Evolutionary conservation across 2,329 filamentous ascomycete species (phyloP).

Genomic region (Berkeleyomyces basicola): DNA sequence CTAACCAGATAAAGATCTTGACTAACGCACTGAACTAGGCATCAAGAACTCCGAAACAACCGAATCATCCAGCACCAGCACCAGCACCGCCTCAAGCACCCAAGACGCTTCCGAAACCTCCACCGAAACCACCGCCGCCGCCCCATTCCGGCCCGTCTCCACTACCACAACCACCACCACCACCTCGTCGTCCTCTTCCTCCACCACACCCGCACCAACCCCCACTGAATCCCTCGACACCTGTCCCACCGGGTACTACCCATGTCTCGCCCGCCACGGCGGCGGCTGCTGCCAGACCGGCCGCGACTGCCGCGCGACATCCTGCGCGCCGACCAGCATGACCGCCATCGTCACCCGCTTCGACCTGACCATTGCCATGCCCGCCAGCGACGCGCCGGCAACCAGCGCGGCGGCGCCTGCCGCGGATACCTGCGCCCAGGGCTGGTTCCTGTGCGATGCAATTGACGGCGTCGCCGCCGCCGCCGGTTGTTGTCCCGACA

Average conservation of each 20-base stretch:
- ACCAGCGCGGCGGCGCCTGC: conserved; percentile 23
- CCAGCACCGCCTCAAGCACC: conserved; percentile 14
- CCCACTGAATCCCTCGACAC: conserved; percentile 23
- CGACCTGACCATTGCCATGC: conserved; percentile 56
- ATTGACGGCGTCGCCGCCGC: conserved; percentile 44
- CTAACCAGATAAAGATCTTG: neutral
- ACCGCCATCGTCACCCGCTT: conserved; percentile 47
- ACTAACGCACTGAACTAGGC: conserved; percentile 4
- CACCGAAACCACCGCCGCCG: conserved; percentile 21
- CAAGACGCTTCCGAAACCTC: conserved; percentile 26
- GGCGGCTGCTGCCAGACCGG: conserved; percentile 78
- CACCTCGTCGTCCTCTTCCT: conserved; percentile 22
- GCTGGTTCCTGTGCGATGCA: conserved; percentile 58
- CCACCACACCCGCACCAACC: neutral
- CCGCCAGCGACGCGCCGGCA: conserved; percentile 29
- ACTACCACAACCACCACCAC: conserved; percentile 23
- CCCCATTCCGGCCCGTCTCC: conserved; percentile 15
- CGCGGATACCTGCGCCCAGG: conserved; percentile 46
- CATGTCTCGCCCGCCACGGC: conserved; percentile 69
- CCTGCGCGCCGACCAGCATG: conserved; percentile 46
- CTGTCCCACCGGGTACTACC: conserved; percentile 85
- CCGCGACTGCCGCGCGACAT: conserved; percentile 65
- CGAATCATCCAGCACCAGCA: conserved; percentile 21
- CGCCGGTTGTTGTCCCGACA: conserved; percentile 70
- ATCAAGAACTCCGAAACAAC: conserved; percentile 13